Evolutionary conservation across 2,329 filamentous ascomycete genomes (phyloP), one percentile per base, ranked within the genome.

Genomic region (Fusarium sp.): DNA sequence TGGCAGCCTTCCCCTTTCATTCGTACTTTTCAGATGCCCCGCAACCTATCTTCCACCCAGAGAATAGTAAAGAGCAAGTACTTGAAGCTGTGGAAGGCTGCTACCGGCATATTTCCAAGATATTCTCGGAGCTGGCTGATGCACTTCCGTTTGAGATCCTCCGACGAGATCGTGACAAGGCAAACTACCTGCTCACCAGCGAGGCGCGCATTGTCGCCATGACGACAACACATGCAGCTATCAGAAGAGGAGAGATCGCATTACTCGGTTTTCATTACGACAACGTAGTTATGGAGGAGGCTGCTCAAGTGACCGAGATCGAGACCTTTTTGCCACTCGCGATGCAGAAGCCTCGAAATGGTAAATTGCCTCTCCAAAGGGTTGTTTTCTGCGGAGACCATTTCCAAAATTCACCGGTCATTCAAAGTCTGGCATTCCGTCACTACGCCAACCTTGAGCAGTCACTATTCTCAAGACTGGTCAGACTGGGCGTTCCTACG

Each of bases 171-270:
- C 91, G 93, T 39, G 96, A 99, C 80, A 98, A 97, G 83, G 93
- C 95, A 57, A 98, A 98, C 81, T 99, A 99, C 78, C 89, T 99
- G 10, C 88, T 99, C 38, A 92, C 94, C 10, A 98, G 94, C 77
- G 95, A 98, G 82, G 97, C 97, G n/a, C 92, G 96, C 39, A 96
- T 99, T 70, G 92, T 99, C 73, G 97, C 96, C 64, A 99, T 99
- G 97, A 99, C 96, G 23, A 97, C 95, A 8, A 99, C 97, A 0
- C 96, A 99, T 81, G 97, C 96, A 9, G 96, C 96, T 3, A 99
- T 99, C 88, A 91, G 94, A 69, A 88, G 95, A 70, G 91, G 94
- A 71, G 95, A 98, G 77, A 98, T 99, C 76, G 92, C 94, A 2
- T 88, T 89, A 21, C 87, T 98, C n/a, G 95, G 95, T 21, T 99